A percentile compares a stretch with the other conserved stretches of the same genome.
Conservation (phyloP, 495 filamentous ascomycete genomes). For the Acidomyces sp. region DNA sequence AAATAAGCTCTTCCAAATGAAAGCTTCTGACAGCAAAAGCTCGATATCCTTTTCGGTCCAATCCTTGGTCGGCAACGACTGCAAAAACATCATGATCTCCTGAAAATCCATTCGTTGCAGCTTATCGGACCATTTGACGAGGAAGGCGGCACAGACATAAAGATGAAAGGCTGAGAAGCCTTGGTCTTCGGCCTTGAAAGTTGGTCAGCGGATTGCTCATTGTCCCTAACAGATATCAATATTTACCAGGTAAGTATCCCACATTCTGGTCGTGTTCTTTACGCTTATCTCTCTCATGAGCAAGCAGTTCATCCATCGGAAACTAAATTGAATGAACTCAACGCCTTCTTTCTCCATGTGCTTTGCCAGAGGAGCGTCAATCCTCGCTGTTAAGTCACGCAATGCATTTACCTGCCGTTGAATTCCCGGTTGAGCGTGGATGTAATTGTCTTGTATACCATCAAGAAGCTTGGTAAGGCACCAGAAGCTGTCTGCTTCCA, state of each 20-base stretch:
- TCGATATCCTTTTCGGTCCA: conserved; percentile 99
- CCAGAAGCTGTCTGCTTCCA: conserved; percentile 97
- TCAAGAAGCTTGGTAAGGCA: conserved; percentile 92
- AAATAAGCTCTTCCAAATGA: conserved; percentile 90
- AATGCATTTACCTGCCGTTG: conserved; percentile 82
- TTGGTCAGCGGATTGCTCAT: conserved; percentile 1
- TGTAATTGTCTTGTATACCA: conserved; percentile 98
- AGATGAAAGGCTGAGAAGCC: conserved; percentile 96
- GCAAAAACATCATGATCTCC: conserved; percentile 98
- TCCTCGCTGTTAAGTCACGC: conserved; percentile 76
- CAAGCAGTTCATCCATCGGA: conserved; percentile 98
- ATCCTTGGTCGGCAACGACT: conserved; percentile 80
- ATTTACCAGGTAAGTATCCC: conserved; percentile 94
- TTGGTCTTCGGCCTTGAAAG: conserved; percentile 76
- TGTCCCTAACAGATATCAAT: neutral
- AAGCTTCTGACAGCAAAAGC: conserved; percentile 85
- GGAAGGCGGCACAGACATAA: conserved; percentile 94
- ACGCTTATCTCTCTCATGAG: conserved; percentile 96
- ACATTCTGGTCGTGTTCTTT: conserved; percentile 93
- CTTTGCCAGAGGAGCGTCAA: conserved; percentile 70
- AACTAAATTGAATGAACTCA: conserved; percentile 98
- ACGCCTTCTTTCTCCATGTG: conserved; percentile 83
- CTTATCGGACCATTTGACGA: conserved; percentile 97
- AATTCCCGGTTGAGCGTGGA: conserved; percentile 92
- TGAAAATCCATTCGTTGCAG: conserved; percentile 91